Evolutionary conservation across 371 early-diverging fungal genomes (phyloP), one percentile per base, ranked within the genome.

Genomic region (Lichtheimia hyalospora): DNA sequence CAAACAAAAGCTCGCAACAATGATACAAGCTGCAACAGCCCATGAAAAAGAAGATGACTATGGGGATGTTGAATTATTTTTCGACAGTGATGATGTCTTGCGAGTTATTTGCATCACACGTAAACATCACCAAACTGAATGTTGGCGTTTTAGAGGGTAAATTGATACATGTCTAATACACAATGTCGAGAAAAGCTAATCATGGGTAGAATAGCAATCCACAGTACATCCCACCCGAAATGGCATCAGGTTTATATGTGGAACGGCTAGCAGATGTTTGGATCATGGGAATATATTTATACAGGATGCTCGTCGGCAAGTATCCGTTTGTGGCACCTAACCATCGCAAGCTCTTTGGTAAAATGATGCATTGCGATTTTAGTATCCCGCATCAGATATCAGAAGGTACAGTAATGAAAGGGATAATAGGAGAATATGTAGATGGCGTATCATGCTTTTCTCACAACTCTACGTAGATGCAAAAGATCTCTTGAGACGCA

Each of bases 281-380:
- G 79, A 67, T 74, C 2, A 57, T 79, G 3, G 79, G 79, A 8
- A 60, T 79, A n/a, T 70, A 66, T 3, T 44, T 79, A 2, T 79
- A 73, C 49, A 54, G 69, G 13, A 69, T 79, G 68, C 60, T 75
- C 21, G 62, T 66, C 20, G 76, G 76, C 46, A 63, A 61, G 10
- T 73, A 70, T 52, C 79, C 79, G 1, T 79, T 79, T 50, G 24
- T 51, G 15, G 76, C 75, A n/a, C 34, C 67, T 5, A 75, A 71
- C 40, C 70, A 79, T 58, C 66, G 68, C 15, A 63, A 61, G 39
- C 23, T 79, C 43, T 71, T 79, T 42, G 64, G 66, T 42, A 73
- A 73, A 40, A 79, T 79, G 79, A 46, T 67, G 10, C 63, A 69
- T 25, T 60, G 64, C 25, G 69, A 69, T 52, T 75, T 72, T 59